Base-by-base conservation (phyloP, 2,329 filamentous ascomycete species). In the Aspergillus quadrilineatus region DNA sequence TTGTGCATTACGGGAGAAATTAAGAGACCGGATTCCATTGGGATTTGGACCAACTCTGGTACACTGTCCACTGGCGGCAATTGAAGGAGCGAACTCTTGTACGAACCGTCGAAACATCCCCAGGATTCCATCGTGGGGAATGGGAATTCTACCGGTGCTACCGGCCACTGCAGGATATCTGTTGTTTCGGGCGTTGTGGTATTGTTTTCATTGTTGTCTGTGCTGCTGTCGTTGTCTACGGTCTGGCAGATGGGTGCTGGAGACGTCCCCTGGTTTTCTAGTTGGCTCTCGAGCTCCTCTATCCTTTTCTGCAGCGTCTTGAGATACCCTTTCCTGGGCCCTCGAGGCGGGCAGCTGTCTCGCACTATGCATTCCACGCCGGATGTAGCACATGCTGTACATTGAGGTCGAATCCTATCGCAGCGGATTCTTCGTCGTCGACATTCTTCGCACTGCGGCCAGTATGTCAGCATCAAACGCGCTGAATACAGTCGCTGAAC, bases 371-470 rank as follows among this genome's bases (percentile, higher is more conserved):
- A 58, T 6, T 34, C 17, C 7, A 52, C 42, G 0, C 52, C 51
- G 4, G 51, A 32, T 2, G 15, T 17, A 1, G 34, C 45, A 42
- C 57, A 59, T 1, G 30, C 26, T 36, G 28, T 36, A 42, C 57
- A 59, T 28, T 50, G 57, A 22, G 53, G 53, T 34, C 29, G 41
- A 9, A n/a, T 22, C 12, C 57, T 15, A 14, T 59, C 57, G 26
- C 57, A 59, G 8, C 57, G 53, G 10, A 56, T 37, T 34, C 52
- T 56, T 4, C 49, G 43, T 10, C 53, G 48, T 17, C 57, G 57
- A 43, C 57, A 59, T 30, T 59, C 57, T 15, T 59, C 49, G 22
- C 57, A 59, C 41, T 43, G n/a, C 7, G 4, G 7, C 22, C 22
- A 22, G 22, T 22, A 1, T 15, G 17, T 43, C 41, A 43, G 41